Evolutionary conservation across 2,329 filamentous ascomycete species (phyloP).

Genomic region (Cercospora berteroae): DNA sequence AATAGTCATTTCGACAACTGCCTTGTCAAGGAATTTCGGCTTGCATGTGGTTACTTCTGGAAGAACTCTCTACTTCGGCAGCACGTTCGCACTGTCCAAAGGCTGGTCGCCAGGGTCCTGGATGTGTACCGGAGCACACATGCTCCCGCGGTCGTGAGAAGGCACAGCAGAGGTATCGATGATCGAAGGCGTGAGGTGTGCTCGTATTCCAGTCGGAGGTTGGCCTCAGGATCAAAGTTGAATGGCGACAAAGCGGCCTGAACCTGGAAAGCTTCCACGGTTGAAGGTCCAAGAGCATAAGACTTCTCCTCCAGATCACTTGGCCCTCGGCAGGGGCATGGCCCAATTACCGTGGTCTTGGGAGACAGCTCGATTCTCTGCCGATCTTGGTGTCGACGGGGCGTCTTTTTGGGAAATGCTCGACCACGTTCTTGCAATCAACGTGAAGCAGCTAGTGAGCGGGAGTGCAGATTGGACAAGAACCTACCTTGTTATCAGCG

Average conservation of each 20-base stretch:
- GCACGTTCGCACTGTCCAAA: neutral
- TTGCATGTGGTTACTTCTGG: neutral
- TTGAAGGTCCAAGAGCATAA: neutral
- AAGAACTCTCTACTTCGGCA: neutral
- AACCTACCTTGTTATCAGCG: neutral
- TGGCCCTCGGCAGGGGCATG: neutral
- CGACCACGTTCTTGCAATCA: slow-evolving; percentile 8
- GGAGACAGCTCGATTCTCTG: neutral
- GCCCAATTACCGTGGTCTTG: neutral
- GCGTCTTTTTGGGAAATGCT: neutral
- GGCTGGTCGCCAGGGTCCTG: neutral
- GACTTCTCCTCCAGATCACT: neutral
- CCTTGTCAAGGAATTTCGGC: neutral
- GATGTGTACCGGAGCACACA: neutral
- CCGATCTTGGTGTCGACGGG: neutral
- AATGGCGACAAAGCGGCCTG: neutral
- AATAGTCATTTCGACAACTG: neutral
- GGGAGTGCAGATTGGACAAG: slow-evolving; percentile 1
- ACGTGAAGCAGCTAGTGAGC: neutral
- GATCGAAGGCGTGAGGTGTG: slow-evolving; percentile 1
- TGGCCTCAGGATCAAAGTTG: neutral
- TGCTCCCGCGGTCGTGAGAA: neutral
- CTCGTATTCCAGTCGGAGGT: neutral
- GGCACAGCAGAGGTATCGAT: neutral
- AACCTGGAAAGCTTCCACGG: neutral